Percentiles rank a stretch among this genome's conserved stretches.
These are phyloP conservation scores for Cutaneotrichosporon cavernicola DNA, from an alignment of 1,284 basidiomycete species.

Conservation along the genomic window DNA sequence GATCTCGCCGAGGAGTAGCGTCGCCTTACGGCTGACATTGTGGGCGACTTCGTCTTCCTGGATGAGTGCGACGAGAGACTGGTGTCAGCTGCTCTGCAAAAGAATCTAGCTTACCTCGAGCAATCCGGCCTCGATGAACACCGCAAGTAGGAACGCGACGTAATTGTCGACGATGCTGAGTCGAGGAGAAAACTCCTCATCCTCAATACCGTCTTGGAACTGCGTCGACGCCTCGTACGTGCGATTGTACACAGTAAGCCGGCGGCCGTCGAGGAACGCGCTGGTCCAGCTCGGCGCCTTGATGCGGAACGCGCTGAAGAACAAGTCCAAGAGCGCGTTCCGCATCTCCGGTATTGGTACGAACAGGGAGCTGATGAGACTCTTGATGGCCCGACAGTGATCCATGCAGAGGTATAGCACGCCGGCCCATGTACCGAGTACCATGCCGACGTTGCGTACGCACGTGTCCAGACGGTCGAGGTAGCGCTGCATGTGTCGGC, in stretches of 20 bases:
- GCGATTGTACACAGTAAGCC: conserved; percentile 62
- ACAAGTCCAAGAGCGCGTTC: conserved; percentile 90
- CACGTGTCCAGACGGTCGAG: conserved; percentile 74
- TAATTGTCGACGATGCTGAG: conserved; percentile 91
- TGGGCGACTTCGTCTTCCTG: conserved; percentile 67
- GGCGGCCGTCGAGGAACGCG: conserved; percentile 80
- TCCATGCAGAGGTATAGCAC: conserved; percentile 93
- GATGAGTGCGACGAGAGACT: conserved; percentile 81
- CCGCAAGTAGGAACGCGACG: conserved; percentile 79
- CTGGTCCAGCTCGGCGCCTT: conserved; percentile 85
- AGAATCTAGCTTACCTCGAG: conserved; percentile 65
- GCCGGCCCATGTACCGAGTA: conserved; percentile 90
- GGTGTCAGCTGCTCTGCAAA: neutral
- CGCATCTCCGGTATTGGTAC: conserved; percentile 83
- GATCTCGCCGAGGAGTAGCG: conserved; percentile 86
- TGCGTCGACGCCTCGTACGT: conserved; percentile 42
- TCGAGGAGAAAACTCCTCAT: conserved; percentile 58
- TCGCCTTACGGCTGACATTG: conserved; percentile 70
- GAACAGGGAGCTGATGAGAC: conserved; percentile 78
- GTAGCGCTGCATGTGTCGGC: conserved; percentile 53
- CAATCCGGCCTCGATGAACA: conserved; percentile 83
- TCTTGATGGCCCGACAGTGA: conserved; percentile 77
- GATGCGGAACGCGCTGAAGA: conserved; percentile 90
- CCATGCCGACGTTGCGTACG: conserved; percentile 73
- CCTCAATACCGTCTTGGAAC: conserved; percentile 34